Evolutionary conservation across 768 basidiomycete species (phyloP).

Genomic region (Leccinellum albellum): DNA sequence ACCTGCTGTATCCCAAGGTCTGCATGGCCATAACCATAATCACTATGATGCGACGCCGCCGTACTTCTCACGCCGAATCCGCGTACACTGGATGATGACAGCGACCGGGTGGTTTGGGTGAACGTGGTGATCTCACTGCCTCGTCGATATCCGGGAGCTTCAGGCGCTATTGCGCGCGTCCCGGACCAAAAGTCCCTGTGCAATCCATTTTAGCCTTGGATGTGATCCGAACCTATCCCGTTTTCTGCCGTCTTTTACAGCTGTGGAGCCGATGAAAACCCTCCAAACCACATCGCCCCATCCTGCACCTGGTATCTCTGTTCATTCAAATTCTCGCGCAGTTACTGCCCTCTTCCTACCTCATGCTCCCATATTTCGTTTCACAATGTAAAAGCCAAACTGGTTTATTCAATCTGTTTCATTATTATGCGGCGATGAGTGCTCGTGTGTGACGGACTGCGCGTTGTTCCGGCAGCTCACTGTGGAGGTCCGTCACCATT

Average conservation of each 20-base stretch:
- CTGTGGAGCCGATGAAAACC: background rate
- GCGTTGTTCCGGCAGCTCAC: constrained; percentile 11
- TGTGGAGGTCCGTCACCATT: constrained; percentile 18
- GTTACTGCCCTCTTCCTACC: background rate
- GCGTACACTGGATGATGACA: background rate
- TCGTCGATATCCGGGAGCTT: constrained; percentile 3
- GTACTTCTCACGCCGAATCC: background rate
- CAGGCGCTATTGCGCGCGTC: constrained; percentile 17
- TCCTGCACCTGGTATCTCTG: background rate
- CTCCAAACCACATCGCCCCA: background rate
- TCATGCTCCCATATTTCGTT: background rate
- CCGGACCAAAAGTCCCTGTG: background rate
- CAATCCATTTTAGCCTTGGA: background rate
- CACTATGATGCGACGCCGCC: constrained; percentile 4
- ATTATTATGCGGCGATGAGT: background rate
- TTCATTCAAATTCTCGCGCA: background rate
- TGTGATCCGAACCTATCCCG: constrained; percentile 23
- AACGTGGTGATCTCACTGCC: constrained; percentile 9
- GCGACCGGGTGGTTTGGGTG: background rate
- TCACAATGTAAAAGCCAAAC: constrained; percentile 1
- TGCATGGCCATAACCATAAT: constrained; percentile 4
- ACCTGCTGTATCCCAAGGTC: background rate
- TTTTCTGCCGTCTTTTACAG: constrained; percentile 4
- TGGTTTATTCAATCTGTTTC: background rate
- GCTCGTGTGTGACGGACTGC: background rate